phyloP scores from a whole-genome alignment of 2,329 filamentous ascomycete genomes.

The Pseudogymnoascus pannorum region DNA sequence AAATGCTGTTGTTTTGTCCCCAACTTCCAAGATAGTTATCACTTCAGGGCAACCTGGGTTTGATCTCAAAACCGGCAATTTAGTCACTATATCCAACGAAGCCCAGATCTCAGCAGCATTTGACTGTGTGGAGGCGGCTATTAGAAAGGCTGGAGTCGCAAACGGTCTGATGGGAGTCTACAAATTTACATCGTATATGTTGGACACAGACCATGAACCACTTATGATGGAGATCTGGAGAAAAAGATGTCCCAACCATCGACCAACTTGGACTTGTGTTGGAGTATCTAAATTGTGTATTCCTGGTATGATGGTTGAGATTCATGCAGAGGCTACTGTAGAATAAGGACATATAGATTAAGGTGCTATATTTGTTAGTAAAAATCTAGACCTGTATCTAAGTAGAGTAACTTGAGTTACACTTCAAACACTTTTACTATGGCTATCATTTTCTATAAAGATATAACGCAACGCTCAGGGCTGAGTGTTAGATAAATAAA shows the following conservation, averaged over 20 bases:
- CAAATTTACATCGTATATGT: not conserved
- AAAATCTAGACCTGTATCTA: no score
- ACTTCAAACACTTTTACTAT: no score
- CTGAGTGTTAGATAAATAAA: no score
- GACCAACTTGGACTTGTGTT: not conserved
- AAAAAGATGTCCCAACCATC: not conserved
- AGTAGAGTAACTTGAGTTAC: no score
- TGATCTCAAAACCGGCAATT: not conserved
- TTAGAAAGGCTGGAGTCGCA: not conserved
- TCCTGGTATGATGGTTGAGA: not conserved
- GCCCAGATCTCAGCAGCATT: not conserved
- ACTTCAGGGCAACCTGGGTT: not conserved
- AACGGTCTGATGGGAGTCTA: not conserved
- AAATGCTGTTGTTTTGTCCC: not conserved
- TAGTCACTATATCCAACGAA: not conserved
- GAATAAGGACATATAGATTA: not conserved
- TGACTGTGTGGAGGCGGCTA: not conserved
- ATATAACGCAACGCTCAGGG: no score
- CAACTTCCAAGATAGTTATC: not conserved
- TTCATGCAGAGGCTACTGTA: not conserved
- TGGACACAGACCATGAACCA: not conserved
- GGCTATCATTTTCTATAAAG: no score
- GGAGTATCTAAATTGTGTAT: not conserved
- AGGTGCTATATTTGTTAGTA: no score
- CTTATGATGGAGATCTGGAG: conserved; percentile 1